Percentiles rank a stretch among this genome's conserved stretches.
Evolutionary conservation across 2,329 filamentous ascomycete genomes (phyloP).

Genomic region (Cordyceps cicadae): DNA sequence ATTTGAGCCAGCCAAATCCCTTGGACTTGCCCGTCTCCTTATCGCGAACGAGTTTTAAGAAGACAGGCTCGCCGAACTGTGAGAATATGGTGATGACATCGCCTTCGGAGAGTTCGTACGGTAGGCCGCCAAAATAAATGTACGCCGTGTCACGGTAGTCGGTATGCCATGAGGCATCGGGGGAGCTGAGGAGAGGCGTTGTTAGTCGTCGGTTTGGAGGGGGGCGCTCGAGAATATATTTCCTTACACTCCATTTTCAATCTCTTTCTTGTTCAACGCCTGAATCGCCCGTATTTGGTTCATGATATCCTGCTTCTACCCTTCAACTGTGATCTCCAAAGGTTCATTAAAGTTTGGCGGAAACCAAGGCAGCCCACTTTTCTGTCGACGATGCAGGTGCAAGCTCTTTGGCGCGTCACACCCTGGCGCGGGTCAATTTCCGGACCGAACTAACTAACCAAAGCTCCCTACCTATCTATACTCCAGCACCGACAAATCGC

Average conservation of each 20-base stretch:
- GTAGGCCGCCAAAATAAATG: slow-evolving; percentile 89
- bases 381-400: slow-evolving; percentile 10
- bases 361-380: slow-evolving; percentile 6
- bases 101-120: slow-evolving; percentile 88
- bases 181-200: slow-evolving; percentile 48
- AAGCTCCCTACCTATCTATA: background rate
- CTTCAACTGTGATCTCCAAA: background rate
- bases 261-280: slow-evolving; percentile 86
- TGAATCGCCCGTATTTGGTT: slow-evolving; percentile 91
- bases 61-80: slow-evolving; percentile 90
- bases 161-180: slow-evolving; percentile 89
- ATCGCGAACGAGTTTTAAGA: slow-evolving; percentile 85
- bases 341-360: slow-evolving; percentile 13
- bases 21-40: slow-evolving; percentile 93
- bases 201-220: background rate
- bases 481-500: background rate
- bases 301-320: slow-evolving; percentile 46
- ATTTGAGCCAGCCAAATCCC: slow-evolving; percentile 94
- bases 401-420: slow-evolving; percentile 3
- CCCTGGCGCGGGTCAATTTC: slow-evolving; percentile 26
- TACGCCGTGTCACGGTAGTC: slow-evolving; percentile 98
- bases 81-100: slow-evolving; percentile 96
- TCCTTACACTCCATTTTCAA: slow-evolving; percentile 74
- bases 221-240: background rate
- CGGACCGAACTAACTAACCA: slow-evolving; percentile 24